A percentile compares a stretch with the other conserved stretches of the same genome.
Evolutionary conservation across 2,329 filamentous ascomycete species (phyloP).

Genomic region (Xylaria sp.): DNA sequence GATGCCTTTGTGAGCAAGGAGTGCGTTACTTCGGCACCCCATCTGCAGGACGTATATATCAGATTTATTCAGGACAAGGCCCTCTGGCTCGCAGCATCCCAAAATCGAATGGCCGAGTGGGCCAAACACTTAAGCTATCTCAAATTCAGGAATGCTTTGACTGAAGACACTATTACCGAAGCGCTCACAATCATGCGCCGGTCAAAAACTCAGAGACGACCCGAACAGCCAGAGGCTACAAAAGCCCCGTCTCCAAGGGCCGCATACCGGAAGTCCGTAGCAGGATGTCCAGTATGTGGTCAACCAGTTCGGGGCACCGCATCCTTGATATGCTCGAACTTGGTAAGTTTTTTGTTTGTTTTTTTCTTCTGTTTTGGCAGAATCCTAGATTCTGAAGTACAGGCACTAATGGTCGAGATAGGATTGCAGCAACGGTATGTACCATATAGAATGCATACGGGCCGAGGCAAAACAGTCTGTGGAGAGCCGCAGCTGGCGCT

Average conservation of each 20-base stretch:
- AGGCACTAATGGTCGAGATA: slow-evolving; percentile 30
- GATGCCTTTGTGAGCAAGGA: slow-evolving; percentile 64
- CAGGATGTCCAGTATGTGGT: slow-evolving; percentile 60
- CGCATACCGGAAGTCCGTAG: slow-evolving; percentile 55
- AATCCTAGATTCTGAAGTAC: background rate
- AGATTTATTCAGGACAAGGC: slow-evolving; percentile 62
- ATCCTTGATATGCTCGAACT: slow-evolving; percentile 61
- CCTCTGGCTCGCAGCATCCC: slow-evolving; percentile 61
- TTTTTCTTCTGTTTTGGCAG: no score
- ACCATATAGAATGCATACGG: slow-evolving; percentile 60
- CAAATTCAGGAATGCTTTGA: slow-evolving; percentile 59
- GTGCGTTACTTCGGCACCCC: slow-evolving; percentile 62
- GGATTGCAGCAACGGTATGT: slow-evolving; percentile 55
- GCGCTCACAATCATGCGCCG: slow-evolving; percentile 57
- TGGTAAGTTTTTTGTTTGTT: slow-evolving; percentile 57
- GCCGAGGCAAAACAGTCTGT: slow-evolving; percentile 51
- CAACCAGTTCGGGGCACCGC: slow-evolving; percentile 59
- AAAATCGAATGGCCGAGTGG: slow-evolving; percentile 63
- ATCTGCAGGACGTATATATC: slow-evolving; percentile 62
- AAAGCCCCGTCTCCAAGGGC: slow-evolving; percentile 42
- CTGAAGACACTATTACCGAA: slow-evolving; percentile 55
- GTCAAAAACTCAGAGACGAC: slow-evolving; percentile 50
- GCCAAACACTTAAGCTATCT: slow-evolving; percentile 64
- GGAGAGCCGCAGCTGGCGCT: slow-evolving; percentile 54
- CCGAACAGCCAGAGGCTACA: slow-evolving; percentile 39